Percentiles rank a stretch among this genome's conserved stretches.
phyloP scores from a whole-genome alignment of 352 stramenopile species.

The Phytopythium ostracodes region DNA sequence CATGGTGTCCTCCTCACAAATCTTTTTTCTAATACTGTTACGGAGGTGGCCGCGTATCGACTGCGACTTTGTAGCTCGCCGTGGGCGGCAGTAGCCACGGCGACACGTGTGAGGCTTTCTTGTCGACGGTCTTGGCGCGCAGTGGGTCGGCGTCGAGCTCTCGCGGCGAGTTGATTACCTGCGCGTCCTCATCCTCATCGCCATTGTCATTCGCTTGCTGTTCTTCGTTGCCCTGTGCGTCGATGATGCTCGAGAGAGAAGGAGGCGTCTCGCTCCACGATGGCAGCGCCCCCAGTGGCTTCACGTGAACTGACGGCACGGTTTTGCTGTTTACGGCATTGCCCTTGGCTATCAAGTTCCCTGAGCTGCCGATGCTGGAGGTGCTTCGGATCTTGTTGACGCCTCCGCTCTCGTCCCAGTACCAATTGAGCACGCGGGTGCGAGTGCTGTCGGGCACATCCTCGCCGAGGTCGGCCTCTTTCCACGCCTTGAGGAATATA shows the following conservation, averaged over 20 bases:
- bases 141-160: constrained; percentile 22
- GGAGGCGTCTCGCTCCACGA: not conserved
- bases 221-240: constrained; percentile 8
- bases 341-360: not conserved
- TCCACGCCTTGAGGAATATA: constrained; percentile 40
- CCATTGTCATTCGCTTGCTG: constrained; percentile 8
- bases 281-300: not conserved
- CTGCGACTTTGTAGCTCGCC: constrained; percentile 19
- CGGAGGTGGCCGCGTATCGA: constrained; percentile 7
- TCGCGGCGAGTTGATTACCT: constrained; percentile 34
- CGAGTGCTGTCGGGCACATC: constrained; percentile 38
- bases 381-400: constrained; percentile 6
- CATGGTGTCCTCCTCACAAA: not conserved
- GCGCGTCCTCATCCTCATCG: constrained; percentile 13
- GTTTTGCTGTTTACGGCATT: not conserved
- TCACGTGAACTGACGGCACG: not conserved
- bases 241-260: constrained; percentile 3
- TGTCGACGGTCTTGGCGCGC: constrained; percentile 5
- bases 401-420: constrained; percentile 39
- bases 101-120: constrained; percentile 1
- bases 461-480: constrained; percentile 22
- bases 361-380: not conserved
- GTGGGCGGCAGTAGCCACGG: constrained; percentile 15
- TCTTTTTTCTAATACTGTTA: not conserved
- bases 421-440: constrained; percentile 45